phyloP scores from a whole-genome alignment of 148 eudicot species.

The Arctostaphylos glauca region DNA sequence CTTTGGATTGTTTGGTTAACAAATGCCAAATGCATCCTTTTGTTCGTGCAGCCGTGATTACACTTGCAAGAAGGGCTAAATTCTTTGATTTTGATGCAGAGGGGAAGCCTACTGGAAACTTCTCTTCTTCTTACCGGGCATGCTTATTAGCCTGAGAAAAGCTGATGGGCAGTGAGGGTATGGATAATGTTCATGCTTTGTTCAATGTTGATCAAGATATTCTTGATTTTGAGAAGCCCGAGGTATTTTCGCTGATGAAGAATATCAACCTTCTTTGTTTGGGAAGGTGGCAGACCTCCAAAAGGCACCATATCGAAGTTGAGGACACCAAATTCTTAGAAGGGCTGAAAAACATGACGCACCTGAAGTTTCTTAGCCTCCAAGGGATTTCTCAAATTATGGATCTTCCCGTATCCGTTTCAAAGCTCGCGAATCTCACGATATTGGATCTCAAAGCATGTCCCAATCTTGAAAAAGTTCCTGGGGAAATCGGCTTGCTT shows the following conservation, averaged over 20 bases:
- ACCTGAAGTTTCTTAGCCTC: constrained; percentile 34
- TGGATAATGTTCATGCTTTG: constrained; percentile 20
- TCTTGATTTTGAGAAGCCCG: constrained; percentile 18
- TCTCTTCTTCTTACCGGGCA: constrained; percentile 3
- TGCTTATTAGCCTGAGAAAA: constrained; percentile 3
- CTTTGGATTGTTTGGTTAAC: not conserved
- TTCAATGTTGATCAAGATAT: constrained; percentile 24
- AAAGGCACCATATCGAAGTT: constrained; percentile 32
- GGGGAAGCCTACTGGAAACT: not conserved
- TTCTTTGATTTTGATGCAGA: constrained; percentile 17
- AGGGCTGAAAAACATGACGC: constrained; percentile 18
- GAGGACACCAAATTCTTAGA: constrained; percentile 22
- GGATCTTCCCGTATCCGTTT: constrained; percentile 23
- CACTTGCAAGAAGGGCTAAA: constrained; percentile 6
- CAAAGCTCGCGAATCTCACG: constrained; percentile 20
- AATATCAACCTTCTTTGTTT: constrained; percentile 29
- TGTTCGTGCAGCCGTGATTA: constrained; percentile 8
- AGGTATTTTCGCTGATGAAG: constrained; percentile 33
- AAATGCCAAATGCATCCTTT: constrained; percentile 22
- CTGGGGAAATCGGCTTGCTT: constrained; percentile 25
- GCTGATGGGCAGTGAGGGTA: not conserved
- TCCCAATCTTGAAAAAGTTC: constrained; percentile 32
- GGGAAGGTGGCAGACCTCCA: constrained; percentile 42
- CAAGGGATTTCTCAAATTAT: constrained; percentile 40
- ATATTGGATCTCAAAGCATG: constrained; percentile 41